phyloP scores from a whole-genome alignment of 2,329 filamentous ascomycete genomes.

The Gremmenia infestans region DNA sequence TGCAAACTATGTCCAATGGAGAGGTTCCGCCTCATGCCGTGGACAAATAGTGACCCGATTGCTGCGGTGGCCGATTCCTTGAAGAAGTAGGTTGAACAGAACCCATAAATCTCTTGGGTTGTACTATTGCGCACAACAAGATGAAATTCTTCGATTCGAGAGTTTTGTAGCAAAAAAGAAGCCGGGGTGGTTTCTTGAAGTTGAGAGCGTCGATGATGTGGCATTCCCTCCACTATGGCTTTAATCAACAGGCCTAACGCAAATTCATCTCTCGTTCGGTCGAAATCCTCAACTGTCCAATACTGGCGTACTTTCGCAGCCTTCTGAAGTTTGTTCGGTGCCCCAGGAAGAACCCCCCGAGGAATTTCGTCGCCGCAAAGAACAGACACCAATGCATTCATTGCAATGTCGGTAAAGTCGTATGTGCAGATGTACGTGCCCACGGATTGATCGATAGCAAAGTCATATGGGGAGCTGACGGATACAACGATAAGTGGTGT shows the following conservation, averaged over 20 bases:
- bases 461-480: constrained; percentile 94
- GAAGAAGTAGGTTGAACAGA: constrained; percentile 83
- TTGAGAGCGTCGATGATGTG: constrained; percentile 57
- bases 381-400: constrained; percentile 77
- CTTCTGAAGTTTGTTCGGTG: constrained; percentile 81
- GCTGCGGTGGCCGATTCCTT: constrained; percentile 44
- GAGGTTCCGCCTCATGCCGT: constrained; percentile 77
- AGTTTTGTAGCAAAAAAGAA: constrained; percentile 63
- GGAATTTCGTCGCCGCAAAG: constrained; percentile 71
- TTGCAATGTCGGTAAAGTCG: constrained; percentile 89
- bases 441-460: constrained; percentile 85
- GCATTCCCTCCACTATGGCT: constrained; percentile 60
- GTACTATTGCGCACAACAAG: constrained; percentile 93
- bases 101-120: constrained; percentile 85
- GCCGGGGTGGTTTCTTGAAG: constrained; percentile 64
- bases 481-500: constrained; percentile 89
- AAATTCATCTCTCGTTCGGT: constrained; percentile 70
- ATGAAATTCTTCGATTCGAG: constrained; percentile 70
- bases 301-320: constrained; percentile 84
- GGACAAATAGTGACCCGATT: constrained; percentile 83
- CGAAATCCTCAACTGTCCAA: constrained; percentile 81
- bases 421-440: constrained; percentile 94
- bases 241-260: constrained; percentile 65
- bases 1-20: constrained; percentile 90
- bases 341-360: constrained; percentile 60